Conservation (phyloP, 208 protist species). For the Acanthamoeba culbertsoni region DNA sequence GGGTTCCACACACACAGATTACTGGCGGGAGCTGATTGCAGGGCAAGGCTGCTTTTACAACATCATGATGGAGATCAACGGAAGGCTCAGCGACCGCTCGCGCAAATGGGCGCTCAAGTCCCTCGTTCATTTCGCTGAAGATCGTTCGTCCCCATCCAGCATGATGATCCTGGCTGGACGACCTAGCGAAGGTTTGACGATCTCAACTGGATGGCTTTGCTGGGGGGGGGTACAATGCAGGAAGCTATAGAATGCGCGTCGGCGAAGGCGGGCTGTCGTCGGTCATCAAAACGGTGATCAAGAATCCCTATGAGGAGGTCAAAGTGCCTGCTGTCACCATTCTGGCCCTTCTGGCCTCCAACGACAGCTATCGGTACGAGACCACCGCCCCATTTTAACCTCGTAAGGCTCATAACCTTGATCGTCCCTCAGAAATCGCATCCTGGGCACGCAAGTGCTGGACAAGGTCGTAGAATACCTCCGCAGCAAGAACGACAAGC, state of each 20-base stretch:
- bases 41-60: background rate
- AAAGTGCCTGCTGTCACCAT: background rate
- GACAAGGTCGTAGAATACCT: background rate
- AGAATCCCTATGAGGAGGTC: background rate
- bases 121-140: background rate
- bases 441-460: background rate
- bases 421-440: background rate
- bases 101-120: background rate
- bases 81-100: background rate
- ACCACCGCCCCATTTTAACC: background rate
- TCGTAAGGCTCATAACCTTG: background rate
- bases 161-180: background rate
- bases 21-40: background rate
- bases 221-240: too few species aligned
- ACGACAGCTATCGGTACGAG: constrained; percentile 23
- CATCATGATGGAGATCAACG: background rate
- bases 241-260: background rate
- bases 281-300: background rate
- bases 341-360: background rate
- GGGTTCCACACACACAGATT: background rate
- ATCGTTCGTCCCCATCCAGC: background rate
- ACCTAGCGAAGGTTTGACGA: too few species aligned
- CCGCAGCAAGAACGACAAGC: background rate
- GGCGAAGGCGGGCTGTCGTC: background rate
- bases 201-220: too few species aligned